Evolutionary conservation across 2,329 filamentous ascomycete species (phyloP).

Genomic region (Fusarium udum): DNA sequence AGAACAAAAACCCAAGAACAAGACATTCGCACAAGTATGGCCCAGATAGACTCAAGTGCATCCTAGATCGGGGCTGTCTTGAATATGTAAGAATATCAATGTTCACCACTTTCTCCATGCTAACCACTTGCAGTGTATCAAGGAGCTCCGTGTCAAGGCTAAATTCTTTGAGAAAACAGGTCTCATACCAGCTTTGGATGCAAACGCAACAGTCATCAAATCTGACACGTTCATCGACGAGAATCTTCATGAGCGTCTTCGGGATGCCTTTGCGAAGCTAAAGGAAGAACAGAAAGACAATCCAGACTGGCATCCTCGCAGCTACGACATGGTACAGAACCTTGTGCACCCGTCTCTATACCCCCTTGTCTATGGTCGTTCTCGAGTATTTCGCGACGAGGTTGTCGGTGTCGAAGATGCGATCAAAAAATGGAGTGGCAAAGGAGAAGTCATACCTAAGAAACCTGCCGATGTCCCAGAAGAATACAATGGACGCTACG

Average conservation of each 20-base stretch:
- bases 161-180: slow-evolving; percentile 49
- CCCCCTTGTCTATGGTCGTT: slow-evolving; percentile 34
- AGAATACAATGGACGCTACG: slow-evolving; percentile 15
- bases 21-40: rapidly evolving
- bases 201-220: slow-evolving; percentile 31
- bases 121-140: slow-evolving; percentile 14
- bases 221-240: slow-evolving; percentile 32
- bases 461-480: slow-evolving; percentile 36
- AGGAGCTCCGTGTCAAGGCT: slow-evolving; percentile 59
- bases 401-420: slow-evolving; percentile 40
- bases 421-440: slow-evolving; percentile 32
- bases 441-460: slow-evolving; percentile 30
- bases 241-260: slow-evolving; percentile 14
- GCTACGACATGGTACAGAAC: slow-evolving; percentile 3
- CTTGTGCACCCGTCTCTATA: slow-evolving; percentile 33
- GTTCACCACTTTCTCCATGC: background rate
- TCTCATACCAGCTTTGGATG: slow-evolving; percentile 47
- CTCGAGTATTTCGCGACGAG: slow-evolving; percentile 49
- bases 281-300: slow-evolving; percentile 23
- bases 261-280: slow-evolving; percentile 26
- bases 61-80: slow-evolving; percentile 22
- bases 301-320: slow-evolving; percentile 30
- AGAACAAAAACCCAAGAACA: rapidly evolving
- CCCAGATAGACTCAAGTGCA: background rate
- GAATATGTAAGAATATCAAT: slow-evolving; percentile 21